Conservation (phyloP, 495 filamentous ascomycete genomes). For the Penicillium parvum region DNA sequence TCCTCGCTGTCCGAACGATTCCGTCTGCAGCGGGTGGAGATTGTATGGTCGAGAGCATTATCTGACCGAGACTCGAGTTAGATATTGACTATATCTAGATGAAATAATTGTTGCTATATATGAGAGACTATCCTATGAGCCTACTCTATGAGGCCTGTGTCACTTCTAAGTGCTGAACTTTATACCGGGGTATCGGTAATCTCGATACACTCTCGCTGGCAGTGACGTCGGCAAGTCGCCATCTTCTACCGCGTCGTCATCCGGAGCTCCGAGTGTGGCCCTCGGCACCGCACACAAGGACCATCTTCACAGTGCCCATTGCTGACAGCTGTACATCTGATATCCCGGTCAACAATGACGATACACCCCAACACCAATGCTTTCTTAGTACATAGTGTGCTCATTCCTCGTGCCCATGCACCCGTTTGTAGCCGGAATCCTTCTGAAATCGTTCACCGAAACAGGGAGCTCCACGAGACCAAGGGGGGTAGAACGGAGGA, state of each 20-base stretch:
- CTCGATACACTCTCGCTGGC: no score
- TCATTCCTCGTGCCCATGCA: neutral
- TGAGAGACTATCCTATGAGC: no score
- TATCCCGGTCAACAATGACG: no score
- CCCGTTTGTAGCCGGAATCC: conserved; percentile 12
- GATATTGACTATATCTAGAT: no score
- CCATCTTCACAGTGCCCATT: no score
- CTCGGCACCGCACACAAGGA: conserved; percentile 13
- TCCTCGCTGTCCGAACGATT: conserved; percentile 11
- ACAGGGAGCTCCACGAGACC: conserved; percentile 14
- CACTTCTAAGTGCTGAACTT: no score
- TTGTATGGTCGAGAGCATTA: no score
- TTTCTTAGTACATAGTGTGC: neutral
- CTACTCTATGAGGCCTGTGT: no score
- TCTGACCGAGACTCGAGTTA: no score
- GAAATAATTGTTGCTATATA: no score
- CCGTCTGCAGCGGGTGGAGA: neutral
- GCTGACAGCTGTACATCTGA: conserved; percentile 1
- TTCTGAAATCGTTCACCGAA: conserved; percentile 28
- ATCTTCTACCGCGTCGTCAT: conserved; percentile 21
- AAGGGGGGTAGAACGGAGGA: no score
- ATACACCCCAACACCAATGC: neutral
- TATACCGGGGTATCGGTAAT: no score
- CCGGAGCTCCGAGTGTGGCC: conserved; percentile 13
- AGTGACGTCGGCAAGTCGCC: conserved; percentile 40